A percentile compares a stretch with the other conserved stretches of the same genome.
Conservation (phyloP, 176 grass and related monocot genomes). For the Eleusine coracana region DNA sequence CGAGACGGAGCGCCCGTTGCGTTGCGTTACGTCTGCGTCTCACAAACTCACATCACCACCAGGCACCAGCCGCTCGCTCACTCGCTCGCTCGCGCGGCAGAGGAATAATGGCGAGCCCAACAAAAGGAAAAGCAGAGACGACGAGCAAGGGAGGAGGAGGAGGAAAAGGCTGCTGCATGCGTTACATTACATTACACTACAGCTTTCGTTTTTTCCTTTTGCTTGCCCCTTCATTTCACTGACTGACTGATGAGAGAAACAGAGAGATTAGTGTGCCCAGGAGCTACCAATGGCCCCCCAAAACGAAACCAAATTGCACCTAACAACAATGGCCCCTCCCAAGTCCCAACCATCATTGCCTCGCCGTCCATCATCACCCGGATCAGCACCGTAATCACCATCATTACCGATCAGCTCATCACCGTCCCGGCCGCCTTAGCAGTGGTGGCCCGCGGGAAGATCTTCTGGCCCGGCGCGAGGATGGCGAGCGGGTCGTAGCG, state of each 20-base stretch:
- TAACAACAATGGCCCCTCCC: constrained; percentile 5
- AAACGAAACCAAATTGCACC: too few relatives aligned
- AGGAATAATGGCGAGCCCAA: neutral
- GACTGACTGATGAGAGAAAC: too few relatives aligned
- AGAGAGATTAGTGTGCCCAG: neutral
- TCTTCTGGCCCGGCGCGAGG: constrained; percentile 82
- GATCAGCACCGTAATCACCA: constrained; percentile 30
- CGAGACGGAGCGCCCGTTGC: too few relatives aligned
- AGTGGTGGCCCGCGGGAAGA: constrained; percentile 54
- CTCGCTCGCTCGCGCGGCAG: neutral
- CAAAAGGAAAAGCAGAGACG: neutral
- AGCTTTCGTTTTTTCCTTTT: constrained; percentile 44
- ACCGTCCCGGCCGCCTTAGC: too few relatives aligned
- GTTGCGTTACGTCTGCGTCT: constrained; percentile 11
- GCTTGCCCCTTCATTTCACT: neutral
- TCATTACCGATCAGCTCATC: constrained; percentile 19
- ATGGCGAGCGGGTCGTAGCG: constrained; percentile 75
- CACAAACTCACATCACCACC: constrained; percentile 26
- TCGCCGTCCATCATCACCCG: constrained; percentile 34
- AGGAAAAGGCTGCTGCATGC: neutral
- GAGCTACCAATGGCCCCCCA: constrained; percentile 1
- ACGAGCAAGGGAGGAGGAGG: too few relatives aligned
- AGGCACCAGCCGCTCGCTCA: neutral
- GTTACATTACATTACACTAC: neutral
- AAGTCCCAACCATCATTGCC: constrained; percentile 16